phyloP scores from a whole-genome alignment of 495 filamentous ascomycete genomes.

The Aspergillus bridgeri region DNA sequence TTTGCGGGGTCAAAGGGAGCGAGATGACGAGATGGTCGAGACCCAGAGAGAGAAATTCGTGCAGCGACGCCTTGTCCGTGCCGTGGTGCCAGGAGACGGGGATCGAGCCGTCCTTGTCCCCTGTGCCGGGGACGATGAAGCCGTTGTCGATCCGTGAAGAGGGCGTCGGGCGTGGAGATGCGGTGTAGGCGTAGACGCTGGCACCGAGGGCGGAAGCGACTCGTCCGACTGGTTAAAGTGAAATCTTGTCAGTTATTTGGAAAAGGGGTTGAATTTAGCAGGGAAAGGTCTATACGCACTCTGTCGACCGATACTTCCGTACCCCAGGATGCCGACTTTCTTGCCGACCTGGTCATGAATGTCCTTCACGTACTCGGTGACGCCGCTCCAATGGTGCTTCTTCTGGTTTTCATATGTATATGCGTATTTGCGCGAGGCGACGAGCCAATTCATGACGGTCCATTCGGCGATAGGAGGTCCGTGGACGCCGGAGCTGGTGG shows the following conservation, averaged over 20 bases:
- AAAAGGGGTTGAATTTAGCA: neutral
- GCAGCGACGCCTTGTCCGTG: constrained; percentile 52
- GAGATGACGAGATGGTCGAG: constrained; percentile 74
- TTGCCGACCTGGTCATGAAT: constrained; percentile 52
- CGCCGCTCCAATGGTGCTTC: constrained; percentile 36
- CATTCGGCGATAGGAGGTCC: constrained; percentile 86
- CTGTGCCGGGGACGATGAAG: constrained; percentile 71
- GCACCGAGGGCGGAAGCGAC: constrained; percentile 72
- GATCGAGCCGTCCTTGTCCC: constrained; percentile 70
- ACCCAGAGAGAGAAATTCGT: constrained; percentile 63
- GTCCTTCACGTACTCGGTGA: constrained; percentile 12
- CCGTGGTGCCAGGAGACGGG: constrained; percentile 75
- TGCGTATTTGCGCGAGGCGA: constrained; percentile 53
- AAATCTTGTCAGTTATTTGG: constrained; percentile 1
- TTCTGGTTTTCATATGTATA: constrained; percentile 43
- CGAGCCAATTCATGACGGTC: constrained; percentile 54
- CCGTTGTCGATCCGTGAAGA: constrained; percentile 58
- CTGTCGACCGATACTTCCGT: constrained; percentile 80
- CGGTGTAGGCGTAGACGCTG: constrained; percentile 79
- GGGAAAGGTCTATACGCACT: constrained; percentile 22
- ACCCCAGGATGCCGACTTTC: constrained; percentile 73
- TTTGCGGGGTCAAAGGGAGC: constrained; percentile 68
- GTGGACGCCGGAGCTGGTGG: constrained; percentile 73
- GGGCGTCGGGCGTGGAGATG: constrained; percentile 52
- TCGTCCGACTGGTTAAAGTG: constrained; percentile 51